phyloP scores from a whole-genome alignment of 1,139 yeast species.

The Candida pseudoviswanathii region DNA sequence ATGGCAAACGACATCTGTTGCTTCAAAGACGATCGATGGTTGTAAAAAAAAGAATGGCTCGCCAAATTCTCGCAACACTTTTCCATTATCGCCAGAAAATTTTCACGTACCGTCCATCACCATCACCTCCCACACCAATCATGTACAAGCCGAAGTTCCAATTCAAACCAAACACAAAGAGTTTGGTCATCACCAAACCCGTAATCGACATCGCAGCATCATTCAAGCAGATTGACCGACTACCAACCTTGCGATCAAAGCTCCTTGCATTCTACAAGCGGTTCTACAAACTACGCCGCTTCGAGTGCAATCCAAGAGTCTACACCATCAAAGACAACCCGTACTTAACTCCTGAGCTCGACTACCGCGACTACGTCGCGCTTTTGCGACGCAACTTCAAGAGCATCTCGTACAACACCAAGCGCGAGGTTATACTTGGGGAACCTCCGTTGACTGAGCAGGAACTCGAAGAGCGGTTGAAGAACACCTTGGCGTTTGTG shows the following conservation, averaged over 20 bases:
- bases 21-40: neutral
- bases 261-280: constrained; percentile 30
- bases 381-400: constrained; percentile 27
- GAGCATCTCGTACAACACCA: constrained; percentile 22
- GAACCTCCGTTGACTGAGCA: constrained; percentile 11
- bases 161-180: constrained; percentile 11
- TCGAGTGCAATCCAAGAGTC: constrained; percentile 20
- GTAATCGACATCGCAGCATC: constrained; percentile 11
- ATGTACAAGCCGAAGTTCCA: constrained; percentile 11
- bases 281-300: constrained; percentile 33
- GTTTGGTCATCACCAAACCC: constrained; percentile 13
- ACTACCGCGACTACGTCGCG: constrained; percentile 9
- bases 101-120: neutral
- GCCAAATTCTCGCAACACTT: neutral
- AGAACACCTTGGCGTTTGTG: constrained; percentile 41
- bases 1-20: constrained; percentile 12
- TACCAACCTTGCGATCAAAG: constrained; percentile 18
- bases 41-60: constrained; percentile 1
- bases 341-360: constrained; percentile 13
- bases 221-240: constrained; percentile 12
- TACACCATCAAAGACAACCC: constrained; percentile 9
- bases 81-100: neutral
- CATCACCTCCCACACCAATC: neutral
- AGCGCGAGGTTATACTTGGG: constrained; percentile 19
- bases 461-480: constrained; percentile 26